These are phyloP conservation scores for Fusarium floridanum DNA, from an alignment of 2,329 filamentous ascomycete species.

Conservation along the genomic window DNA sequence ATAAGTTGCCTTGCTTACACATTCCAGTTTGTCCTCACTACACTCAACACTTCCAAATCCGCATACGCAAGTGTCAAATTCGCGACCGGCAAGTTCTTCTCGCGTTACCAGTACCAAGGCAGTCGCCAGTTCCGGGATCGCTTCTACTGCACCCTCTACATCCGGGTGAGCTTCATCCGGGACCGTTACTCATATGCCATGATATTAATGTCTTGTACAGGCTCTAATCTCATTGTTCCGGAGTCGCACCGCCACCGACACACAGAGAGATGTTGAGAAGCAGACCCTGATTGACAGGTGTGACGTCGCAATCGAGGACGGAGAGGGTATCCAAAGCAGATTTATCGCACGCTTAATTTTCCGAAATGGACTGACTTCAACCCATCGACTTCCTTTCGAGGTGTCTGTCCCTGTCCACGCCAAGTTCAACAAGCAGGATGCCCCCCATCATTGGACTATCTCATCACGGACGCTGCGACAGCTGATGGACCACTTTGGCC, in stretches of 20 bases:
- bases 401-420: slow-evolving; percentile 80
- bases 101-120: slow-evolving; percentile 76
- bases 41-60: slow-evolving; percentile 84
- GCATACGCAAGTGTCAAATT: slow-evolving; percentile 82
- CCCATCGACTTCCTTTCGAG: slow-evolving; percentile 82
- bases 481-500: slow-evolving; percentile 84
- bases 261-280: slow-evolving; percentile 68
- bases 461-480: slow-evolving; percentile 78
- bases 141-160: slow-evolving; percentile 83
- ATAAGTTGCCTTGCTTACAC: background rate
- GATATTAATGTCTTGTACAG: slow-evolving; percentile 51
- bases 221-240: slow-evolving; percentile 81
- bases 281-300: slow-evolving; percentile 80
- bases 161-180: slow-evolving; percentile 65
- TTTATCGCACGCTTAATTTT: slow-evolving; percentile 81
- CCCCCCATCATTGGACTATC: slow-evolving; percentile 79
- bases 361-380: slow-evolving; percentile 82
- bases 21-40: slow-evolving; percentile 76
- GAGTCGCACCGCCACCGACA: slow-evolving; percentile 70
- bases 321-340: slow-evolving; percentile 77
- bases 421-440: slow-evolving; percentile 76
- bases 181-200: background rate
- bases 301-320: slow-evolving; percentile 80
- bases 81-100: slow-evolving; percentile 77
- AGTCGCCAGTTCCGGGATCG: slow-evolving; percentile 64